These are phyloP conservation scores for Monilinia laxa DNA, from an alignment of 2,329 filamentous ascomycete genomes.

Conservation along the genomic window DNA sequence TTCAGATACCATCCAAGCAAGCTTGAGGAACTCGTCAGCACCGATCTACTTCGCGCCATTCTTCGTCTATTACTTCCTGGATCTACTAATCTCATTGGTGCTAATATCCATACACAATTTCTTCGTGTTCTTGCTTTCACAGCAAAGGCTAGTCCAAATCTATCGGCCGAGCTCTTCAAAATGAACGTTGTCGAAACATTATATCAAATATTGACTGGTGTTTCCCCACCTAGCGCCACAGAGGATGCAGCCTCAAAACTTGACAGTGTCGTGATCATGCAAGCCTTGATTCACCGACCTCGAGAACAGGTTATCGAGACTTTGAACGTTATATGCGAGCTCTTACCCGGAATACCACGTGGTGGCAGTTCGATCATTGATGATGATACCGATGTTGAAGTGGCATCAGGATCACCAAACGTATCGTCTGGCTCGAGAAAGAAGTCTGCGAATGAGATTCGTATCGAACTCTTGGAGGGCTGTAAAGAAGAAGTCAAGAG, in stretches of 20 bases:
- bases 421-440: constrained; percentile 46
- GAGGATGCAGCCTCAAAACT: constrained; percentile 82
- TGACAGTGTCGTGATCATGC: constrained; percentile 97
- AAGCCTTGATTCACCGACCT: constrained; percentile 91
- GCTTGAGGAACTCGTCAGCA: constrained; percentile 87
- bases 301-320: constrained; percentile 97
- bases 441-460: constrained; percentile 71
- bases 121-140: constrained; percentile 87
- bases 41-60: constrained; percentile 80
- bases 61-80: constrained; percentile 86
- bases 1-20: constrained; percentile 87
- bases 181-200: constrained; percentile 97
- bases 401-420: constrained; percentile 44
- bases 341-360: constrained; percentile 73
- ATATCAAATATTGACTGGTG: constrained; percentile 94
- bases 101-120: constrained; percentile 95
- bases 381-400: constrained; percentile 48
- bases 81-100: constrained; percentile 90
- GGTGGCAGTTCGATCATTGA: constrained; percentile 48
- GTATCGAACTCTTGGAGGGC: constrained; percentile 75
- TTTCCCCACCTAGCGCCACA: constrained; percentile 80
- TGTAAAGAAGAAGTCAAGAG: constrained; percentile 86
- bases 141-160: constrained; percentile 79
- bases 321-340: constrained; percentile 93
- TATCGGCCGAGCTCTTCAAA: constrained; percentile 89